phyloP scores from a whole-genome alignment of 768 basidiomycete species.

The Hysterangium stoloniferum region DNA sequence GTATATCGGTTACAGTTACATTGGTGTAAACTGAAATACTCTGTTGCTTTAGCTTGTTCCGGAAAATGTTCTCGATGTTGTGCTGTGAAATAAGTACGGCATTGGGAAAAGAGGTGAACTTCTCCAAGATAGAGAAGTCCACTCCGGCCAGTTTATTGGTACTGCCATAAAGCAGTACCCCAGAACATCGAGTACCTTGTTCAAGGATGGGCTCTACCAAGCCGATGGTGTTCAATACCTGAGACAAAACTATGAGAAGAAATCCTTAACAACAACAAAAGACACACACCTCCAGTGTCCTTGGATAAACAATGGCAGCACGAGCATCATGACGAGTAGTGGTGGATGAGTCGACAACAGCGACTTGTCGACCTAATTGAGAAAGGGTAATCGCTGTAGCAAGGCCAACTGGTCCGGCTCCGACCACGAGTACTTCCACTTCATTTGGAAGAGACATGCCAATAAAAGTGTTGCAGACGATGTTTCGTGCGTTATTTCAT shows the following conservation, averaged over 20 bases:
- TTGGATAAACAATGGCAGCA: conserved; percentile 41
- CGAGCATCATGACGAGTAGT: conserved; percentile 33
- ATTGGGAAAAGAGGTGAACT: conserved; percentile 39
- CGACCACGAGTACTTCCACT: conserved; percentile 41
- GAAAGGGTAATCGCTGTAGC: conserved; percentile 38
- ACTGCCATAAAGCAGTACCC: conserved; percentile 26
- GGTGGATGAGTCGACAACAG: conserved; percentile 34
- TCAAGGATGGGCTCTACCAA: conserved; percentile 32
- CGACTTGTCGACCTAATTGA: conserved; percentile 35
- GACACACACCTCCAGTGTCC: conserved; percentile 39
- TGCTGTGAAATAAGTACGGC: conserved; percentile 36
- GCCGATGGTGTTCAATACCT: conserved; percentile 41
- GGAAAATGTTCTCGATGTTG: conserved; percentile 35
- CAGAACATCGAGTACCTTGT: conserved; percentile 27
- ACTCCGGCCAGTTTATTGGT: conserved; percentile 22
- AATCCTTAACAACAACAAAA: conserved; percentile 2
- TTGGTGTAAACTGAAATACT: conserved; percentile 32
- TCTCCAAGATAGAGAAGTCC: conserved; percentile 28
- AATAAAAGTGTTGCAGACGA: too few species aligned
- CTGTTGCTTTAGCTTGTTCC: conserved; percentile 24
- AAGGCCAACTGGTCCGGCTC: conserved; percentile 44
- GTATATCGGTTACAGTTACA: conserved; percentile 32
- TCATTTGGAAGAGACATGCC: conserved; percentile 27
- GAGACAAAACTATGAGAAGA: conserved; percentile 26
- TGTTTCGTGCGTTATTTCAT: too few species aligned